Base-by-base conservation (phyloP, 495 filamentous ascomycete species). In the Collariella sp. region DNA sequence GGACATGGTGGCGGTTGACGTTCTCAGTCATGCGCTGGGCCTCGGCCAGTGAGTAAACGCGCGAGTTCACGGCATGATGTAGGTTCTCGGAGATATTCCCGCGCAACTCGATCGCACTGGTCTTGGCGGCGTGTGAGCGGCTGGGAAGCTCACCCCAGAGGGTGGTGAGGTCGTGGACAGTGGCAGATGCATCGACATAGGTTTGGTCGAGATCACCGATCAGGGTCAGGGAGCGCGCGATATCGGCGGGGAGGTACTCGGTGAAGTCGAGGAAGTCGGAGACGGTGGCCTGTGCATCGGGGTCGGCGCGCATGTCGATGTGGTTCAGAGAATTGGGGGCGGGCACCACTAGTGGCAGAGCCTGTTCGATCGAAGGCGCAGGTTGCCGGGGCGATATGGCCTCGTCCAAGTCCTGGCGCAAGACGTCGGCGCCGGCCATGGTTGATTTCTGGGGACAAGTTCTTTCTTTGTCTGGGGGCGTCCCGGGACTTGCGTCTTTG, bases 191-290 rank as follows among this genome's bases (percentile, higher is more conserved):
- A 15, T 84, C 75, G 19, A 77, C 60, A 64, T 91, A 90, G 36
- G 77, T 79, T 46, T 81, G 70, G 66, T 95, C 88, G 49, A 96
- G 84, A 47, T 89, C 82, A 58, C 83, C 79, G 58, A 98, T 89
- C 46, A 96, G 79, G 45, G 86, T 89, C 40, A 98, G 77, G 50
- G 93, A 95, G 58, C 93, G 89, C 54, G 84, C 79, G 55, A 97
- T 82, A 70, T 97, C 94, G 29, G 90, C 86, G 15, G 93, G 91
- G 18, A 97, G 87, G 73, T 93, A 94, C 73, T 98, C 93, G 57
- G 93, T 96, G 69, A 83, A 95, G 69, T 96, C 93, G 61, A 95
- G 84, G 69, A 90, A 98, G 72, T 98, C 93, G 56, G 86, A 91
- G 15, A 96, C 85, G 50, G 89, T 93, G 9, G 90, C 86, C 58